Percentiles rank a stretch among this genome's conserved stretches.
Conservation (phyloP, 2,329 filamentous ascomycete species). For the Ampelomyces quisqualis region DNA sequence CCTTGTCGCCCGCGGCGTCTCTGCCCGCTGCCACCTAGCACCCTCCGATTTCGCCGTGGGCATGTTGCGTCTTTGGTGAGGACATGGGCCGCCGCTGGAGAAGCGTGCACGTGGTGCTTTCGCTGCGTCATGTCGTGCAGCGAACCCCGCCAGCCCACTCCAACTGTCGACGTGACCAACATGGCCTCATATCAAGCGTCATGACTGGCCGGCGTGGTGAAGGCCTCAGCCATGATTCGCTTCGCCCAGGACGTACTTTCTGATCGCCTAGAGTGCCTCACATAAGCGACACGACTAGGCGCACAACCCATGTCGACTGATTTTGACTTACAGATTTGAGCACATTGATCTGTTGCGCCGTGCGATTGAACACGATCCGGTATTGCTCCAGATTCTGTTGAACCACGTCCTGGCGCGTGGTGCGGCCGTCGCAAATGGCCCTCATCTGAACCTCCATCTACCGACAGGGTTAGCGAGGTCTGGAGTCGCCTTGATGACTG, state of each 20-base stretch:
- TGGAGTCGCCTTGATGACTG: not conserved
- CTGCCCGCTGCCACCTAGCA: constrained; percentile 11
- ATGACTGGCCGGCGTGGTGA: constrained; percentile 24
- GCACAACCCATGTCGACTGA: constrained; percentile 11
- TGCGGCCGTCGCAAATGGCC: constrained; percentile 86
- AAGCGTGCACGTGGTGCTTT: constrained; percentile 16
- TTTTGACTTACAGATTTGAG: constrained; percentile 53
- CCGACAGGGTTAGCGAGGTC: constrained; percentile 15
- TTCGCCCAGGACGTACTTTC: constrained; percentile 42
- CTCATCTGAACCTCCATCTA: constrained; percentile 95
- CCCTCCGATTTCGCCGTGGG: constrained; percentile 34
- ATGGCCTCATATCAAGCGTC: constrained; percentile 2
- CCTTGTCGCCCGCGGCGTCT: constrained; percentile 35
- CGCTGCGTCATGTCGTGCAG: constrained; percentile 11
- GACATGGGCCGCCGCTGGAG: not conserved
- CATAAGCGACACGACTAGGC: constrained; percentile 21
- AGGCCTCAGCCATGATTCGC: constrained; percentile 41
- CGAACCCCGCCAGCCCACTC: constrained; percentile 1
- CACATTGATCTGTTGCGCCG: constrained; percentile 69
- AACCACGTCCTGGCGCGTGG: constrained; percentile 72
- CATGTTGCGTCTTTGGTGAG: constrained; percentile 6
- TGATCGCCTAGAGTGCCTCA: constrained; percentile 36
- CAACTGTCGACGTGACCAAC: constrained; percentile 3
- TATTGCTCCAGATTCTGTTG: constrained; percentile 85
- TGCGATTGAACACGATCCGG: constrained; percentile 79